Evolutionary conservation across 345 rosid species (phyloP).

Genomic region (Acer negundo): DNA sequence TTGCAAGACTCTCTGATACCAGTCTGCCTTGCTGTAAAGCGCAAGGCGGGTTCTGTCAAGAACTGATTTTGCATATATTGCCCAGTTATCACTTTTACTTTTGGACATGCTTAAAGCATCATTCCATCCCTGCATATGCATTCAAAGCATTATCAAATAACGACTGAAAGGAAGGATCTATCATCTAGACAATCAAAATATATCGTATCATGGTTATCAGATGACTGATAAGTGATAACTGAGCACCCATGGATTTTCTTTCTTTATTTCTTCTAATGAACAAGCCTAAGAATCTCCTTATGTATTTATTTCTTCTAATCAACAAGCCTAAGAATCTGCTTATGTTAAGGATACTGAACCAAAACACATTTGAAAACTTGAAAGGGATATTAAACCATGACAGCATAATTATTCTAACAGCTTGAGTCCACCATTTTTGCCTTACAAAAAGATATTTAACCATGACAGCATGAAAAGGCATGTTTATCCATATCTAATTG

Average conservation of each 20-base stretch:
- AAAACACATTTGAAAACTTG: not conserved
- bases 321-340: not conserved
- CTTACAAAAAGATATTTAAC: not conserved
- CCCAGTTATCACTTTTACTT: slow-evolving; percentile 67
- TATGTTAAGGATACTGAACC: not conserved
- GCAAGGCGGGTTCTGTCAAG: slow-evolving; percentile 95
- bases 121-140: slow-evolving; percentile 76
- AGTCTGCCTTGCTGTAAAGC: slow-evolving; percentile 85
- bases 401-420: not conserved
- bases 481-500: not conserved
- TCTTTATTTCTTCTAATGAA: not conserved
- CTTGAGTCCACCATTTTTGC: slow-evolving; percentile 1
- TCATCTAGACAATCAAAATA: slow-evolving; percentile 9
- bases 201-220: not conserved
- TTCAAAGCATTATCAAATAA: slow-evolving; percentile 18
- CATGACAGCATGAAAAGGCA: not conserved
- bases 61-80: slow-evolving; percentile 88
- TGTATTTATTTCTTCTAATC: too few species aligned
- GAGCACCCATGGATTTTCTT: not conserved
- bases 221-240: not conserved
- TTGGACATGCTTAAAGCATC: slow-evolving; percentile 65
- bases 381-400: not conserved
- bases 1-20: slow-evolving; percentile 80
- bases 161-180: not conserved
- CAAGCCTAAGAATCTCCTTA: too few species aligned